Conservation (phyloP, 225 moss, liverwort and hornwort genomes). For the Anthoceros angustus region DNA sequence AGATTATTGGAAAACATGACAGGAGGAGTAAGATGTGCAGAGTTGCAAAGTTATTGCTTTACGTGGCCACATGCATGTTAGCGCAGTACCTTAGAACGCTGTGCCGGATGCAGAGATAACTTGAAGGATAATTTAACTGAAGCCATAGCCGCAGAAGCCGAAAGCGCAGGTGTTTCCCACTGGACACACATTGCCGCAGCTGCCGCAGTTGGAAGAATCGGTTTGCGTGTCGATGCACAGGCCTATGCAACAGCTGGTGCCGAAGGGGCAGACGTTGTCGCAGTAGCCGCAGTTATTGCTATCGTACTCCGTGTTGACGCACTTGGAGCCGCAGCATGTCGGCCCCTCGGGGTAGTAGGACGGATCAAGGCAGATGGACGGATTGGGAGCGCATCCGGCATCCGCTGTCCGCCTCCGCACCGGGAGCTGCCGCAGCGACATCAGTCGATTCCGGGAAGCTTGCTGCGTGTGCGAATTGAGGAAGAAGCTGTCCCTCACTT, state of each 20-base stretch:
- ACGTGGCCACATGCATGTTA: no score
- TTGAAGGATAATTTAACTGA: neutral
- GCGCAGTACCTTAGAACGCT: no score
- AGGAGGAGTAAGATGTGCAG: no score
- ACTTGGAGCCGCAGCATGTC: neutral
- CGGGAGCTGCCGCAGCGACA: neutral
- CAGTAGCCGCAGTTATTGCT: conserved; percentile 1
- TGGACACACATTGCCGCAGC: neutral
- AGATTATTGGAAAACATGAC: no score
- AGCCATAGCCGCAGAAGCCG: conserved; percentile 5
- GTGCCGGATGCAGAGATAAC: no score
- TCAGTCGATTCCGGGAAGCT: neutral
- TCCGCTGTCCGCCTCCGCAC: conserved; percentile 1
- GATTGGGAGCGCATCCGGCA: neutral
- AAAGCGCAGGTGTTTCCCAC: conserved; percentile 1
- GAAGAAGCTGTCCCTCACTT: neutral
- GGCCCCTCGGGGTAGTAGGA: neutral
- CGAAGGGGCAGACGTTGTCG: conserved; percentile 1
- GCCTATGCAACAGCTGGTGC: conserved; percentile 3
- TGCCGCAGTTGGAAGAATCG: conserved; percentile 1
- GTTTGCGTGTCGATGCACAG: conserved; percentile 3
- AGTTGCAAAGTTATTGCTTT: no score
- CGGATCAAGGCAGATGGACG: neutral
- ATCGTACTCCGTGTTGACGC: conserved; percentile 3
- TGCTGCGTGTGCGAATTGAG: neutral